Evolutionary conservation across 2,329 filamentous ascomycete species (phyloP).

Genomic region (Verticillium nonalfalfae): DNA sequence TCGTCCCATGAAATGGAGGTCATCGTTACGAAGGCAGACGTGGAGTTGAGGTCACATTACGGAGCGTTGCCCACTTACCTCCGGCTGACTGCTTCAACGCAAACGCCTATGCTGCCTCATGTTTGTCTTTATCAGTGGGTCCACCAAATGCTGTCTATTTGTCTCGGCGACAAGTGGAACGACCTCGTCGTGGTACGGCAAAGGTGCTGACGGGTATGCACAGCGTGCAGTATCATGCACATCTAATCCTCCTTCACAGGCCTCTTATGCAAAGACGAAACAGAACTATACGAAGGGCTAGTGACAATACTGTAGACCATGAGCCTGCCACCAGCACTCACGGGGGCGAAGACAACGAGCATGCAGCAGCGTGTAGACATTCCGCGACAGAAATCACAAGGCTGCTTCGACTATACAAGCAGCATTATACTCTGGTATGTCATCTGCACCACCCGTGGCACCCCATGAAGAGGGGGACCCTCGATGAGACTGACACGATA

Average conservation of each 20-base stretch:
- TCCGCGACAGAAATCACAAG: conserved; percentile 13
- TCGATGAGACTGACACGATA: not conserved
- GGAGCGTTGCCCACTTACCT: conserved; percentile 10
- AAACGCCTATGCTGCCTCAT: conserved; percentile 12
- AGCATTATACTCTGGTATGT: conserved; percentile 14
- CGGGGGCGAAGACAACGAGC: conserved; percentile 2
- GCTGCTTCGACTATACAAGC: conserved; percentile 13
- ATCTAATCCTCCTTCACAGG: conserved; percentile 14
- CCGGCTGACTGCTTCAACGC: conserved; percentile 7
- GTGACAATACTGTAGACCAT: not conserved
- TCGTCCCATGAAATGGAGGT: conserved; percentile 5
- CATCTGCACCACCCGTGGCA: too few species aligned
- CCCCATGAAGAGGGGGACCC: too few species aligned
- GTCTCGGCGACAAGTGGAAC: too few species aligned
- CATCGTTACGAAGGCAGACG: conserved; percentile 11
- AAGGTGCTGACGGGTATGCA: not conserved
- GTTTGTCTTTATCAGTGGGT: conserved; percentile 16
- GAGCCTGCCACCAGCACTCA: not conserved
- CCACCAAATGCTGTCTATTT: not conserved
- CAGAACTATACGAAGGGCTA: not conserved
- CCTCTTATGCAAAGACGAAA: conserved; percentile 8
- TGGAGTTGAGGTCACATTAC: conserved; percentile 12
- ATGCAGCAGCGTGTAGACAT: conserved; percentile 13
- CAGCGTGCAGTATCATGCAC: conserved; percentile 16
- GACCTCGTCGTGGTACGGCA: too few species aligned